Conservation (phyloP, 106 monocot species). For the Acanthochlamys bracteata region DNA sequence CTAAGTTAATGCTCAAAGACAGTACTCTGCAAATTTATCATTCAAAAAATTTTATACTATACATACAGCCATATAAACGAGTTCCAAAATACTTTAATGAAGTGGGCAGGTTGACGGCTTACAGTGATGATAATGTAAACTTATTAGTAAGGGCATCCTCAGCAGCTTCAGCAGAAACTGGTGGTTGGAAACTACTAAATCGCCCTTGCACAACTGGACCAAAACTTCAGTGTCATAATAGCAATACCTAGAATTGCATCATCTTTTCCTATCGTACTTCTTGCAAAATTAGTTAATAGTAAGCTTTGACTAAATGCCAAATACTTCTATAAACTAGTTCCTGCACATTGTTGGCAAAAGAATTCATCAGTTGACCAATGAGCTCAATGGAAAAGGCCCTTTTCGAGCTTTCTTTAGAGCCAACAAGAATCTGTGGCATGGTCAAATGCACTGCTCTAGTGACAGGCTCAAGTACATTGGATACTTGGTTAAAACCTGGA, state of each 20-base stretch:
- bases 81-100: no score
- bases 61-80: no score
- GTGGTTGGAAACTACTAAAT: no score
- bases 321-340: slow-evolving; percentile 80
- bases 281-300: slow-evolving; percentile 46
- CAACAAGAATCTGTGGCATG: slow-evolving; percentile 79
- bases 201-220: no score
- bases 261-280: slow-evolving; percentile 53
- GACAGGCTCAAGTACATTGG: slow-evolving; percentile 95
- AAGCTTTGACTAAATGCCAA: slow-evolving; percentile 64
- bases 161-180: no score
- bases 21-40: no score
- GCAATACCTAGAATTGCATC: neutral
- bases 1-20: no score
- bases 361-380: slow-evolving; percentile 73
- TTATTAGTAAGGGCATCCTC: no score
- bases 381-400: slow-evolving; percentile 93
- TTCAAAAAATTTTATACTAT: no score
- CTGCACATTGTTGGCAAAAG: slow-evolving; percentile 92
- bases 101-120: no score
- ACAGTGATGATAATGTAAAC: no score
- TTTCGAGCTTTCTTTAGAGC: slow-evolving; percentile 87
- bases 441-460: slow-evolving; percentile 86
- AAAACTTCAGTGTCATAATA: no score
- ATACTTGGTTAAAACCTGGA: slow-evolving; percentile 78